Percentiles rank a stretch among this genome's conserved stretches.
Conservation (phyloP, 495 filamentous ascomycete species). For the Aspergillus wentii region DNA sequence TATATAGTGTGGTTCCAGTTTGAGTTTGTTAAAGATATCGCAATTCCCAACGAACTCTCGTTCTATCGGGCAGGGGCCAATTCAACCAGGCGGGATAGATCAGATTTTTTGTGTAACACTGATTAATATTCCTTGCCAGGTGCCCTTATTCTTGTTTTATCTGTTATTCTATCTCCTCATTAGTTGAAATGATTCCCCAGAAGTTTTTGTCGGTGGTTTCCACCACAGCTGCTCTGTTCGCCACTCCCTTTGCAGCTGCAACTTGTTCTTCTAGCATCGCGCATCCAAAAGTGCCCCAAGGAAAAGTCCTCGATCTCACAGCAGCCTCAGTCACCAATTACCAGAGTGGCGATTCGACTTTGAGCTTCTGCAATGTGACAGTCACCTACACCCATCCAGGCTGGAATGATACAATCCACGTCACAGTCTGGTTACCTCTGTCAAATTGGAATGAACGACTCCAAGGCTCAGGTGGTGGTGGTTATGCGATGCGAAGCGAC, state of each 20-base stretch:
- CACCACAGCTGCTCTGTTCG: not conserved
- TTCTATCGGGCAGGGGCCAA: no score
- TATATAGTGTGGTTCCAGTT: no score
- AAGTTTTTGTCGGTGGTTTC: not conserved
- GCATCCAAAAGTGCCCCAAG: constrained; percentile 1
- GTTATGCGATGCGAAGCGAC: constrained; percentile 23
- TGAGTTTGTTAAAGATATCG: no score
- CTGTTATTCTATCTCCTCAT: not conserved
- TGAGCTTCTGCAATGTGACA: constrained; percentile 42
- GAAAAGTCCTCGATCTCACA: constrained; percentile 1
- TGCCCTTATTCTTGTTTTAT: no score
- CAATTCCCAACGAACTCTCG: no score
- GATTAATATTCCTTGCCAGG: no score
- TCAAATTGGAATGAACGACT: constrained; percentile 35
- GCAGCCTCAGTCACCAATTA: not conserved
- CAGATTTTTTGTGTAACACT: no score
- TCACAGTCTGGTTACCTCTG: constrained; percentile 31
- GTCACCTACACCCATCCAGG: constrained; percentile 40
- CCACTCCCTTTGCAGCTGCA: no score
- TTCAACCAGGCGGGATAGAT: no score
- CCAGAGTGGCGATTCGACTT: constrained; percentile 1
- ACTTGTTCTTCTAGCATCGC: constrained; percentile 5
- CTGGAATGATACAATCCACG: constrained; percentile 27
- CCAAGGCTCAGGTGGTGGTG: constrained; percentile 37
- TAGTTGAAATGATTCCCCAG: not conserved